phyloP scores from a whole-genome alignment of 1,284 basidiomycete species.

The Sutorius eximius region DNA sequence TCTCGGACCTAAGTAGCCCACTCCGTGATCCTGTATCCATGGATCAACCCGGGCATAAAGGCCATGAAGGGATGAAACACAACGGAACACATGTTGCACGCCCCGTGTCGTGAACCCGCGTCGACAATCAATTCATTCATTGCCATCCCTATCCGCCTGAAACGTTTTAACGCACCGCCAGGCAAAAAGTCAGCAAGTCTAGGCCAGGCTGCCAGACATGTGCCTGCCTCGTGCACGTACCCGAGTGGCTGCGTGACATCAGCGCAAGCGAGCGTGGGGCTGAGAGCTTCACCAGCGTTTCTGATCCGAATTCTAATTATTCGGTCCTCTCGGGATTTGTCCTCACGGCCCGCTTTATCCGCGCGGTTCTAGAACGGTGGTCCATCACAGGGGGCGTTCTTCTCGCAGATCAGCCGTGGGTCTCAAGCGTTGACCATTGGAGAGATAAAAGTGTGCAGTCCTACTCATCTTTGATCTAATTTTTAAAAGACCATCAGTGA shows the following conservation, averaged over 20 bases:
- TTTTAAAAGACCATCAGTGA: not conserved
- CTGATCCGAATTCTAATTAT: not conserved
- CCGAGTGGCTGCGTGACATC: not conserved
- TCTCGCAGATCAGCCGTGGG: not conserved
- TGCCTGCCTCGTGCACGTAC: not conserved
- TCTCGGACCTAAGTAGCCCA: not conserved
- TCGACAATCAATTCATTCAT: not conserved
- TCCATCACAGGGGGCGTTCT: too few species aligned
- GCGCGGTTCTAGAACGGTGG: not conserved
- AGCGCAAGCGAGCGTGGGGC: not conserved
- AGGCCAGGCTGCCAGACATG: not conserved
- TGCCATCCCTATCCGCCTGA: not conserved
- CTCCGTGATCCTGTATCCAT: not conserved
- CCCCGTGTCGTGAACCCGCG: too few species aligned
- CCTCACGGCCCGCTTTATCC: not conserved
- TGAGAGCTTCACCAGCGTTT: not conserved
- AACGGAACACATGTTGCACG: too few species aligned
- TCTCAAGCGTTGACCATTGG: not conserved
- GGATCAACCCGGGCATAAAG: not conserved
- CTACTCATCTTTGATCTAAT: not conserved
- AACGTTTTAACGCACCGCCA: not conserved
- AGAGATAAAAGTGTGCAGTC: not conserved
- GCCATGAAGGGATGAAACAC: too few species aligned
- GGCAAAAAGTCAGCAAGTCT: too few species aligned
- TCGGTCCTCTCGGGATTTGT: not conserved